Evolutionary conservation across 352 stramenopile species (phyloP).

Genomic region (Phytophthora constricta): DNA sequence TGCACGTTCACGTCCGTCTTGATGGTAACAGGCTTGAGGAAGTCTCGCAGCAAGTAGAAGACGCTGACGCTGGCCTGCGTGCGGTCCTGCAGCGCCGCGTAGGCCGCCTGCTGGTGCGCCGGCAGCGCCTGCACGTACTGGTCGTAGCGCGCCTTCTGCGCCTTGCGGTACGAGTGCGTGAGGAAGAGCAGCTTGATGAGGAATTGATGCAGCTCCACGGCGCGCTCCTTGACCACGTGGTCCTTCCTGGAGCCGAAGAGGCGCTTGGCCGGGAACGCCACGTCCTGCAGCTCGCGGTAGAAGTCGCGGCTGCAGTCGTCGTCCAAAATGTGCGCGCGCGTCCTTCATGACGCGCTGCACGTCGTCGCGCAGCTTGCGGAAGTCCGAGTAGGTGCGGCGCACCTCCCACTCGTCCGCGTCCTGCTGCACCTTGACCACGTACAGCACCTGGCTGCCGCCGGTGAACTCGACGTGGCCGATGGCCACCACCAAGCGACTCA

Average conservation of each 20-base stretch:
- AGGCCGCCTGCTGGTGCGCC: conserved; percentile 30
- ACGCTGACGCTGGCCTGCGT: conserved; percentile 64
- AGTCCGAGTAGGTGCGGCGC: conserved; percentile 73
- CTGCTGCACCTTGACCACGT: conserved; percentile 80
- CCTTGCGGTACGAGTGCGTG: conserved; percentile 80
- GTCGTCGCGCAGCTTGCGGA: conserved; percentile 74
- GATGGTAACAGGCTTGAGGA: conserved; percentile 63
- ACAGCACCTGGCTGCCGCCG: conserved; percentile 66
- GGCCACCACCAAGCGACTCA: conserved; percentile 78
- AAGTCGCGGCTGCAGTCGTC: conserved; percentile 61
- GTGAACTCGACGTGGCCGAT: conserved; percentile 86
- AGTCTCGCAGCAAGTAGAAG: conserved; percentile 75
- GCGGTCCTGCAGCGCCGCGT: conserved; percentile 42
- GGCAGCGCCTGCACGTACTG: conserved; percentile 43
- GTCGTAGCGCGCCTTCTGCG: conserved; percentile 69
- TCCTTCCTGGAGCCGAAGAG: conserved; percentile 77
- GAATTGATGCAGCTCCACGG: conserved; percentile 77
- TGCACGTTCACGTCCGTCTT: conserved; percentile 29
- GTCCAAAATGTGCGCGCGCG: conserved; percentile 50
- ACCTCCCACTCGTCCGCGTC: conserved; percentile 78
- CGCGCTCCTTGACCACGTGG: conserved; percentile 75
- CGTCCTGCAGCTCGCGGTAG: conserved; percentile 32
- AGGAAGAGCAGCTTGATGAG: conserved; percentile 76
- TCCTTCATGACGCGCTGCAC: conserved; percentile 71
- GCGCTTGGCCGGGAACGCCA: conserved; percentile 66